Evolutionary conservation across 345 rosid genomes (phyloP).

Genomic region (Arabis alpina): DNA sequence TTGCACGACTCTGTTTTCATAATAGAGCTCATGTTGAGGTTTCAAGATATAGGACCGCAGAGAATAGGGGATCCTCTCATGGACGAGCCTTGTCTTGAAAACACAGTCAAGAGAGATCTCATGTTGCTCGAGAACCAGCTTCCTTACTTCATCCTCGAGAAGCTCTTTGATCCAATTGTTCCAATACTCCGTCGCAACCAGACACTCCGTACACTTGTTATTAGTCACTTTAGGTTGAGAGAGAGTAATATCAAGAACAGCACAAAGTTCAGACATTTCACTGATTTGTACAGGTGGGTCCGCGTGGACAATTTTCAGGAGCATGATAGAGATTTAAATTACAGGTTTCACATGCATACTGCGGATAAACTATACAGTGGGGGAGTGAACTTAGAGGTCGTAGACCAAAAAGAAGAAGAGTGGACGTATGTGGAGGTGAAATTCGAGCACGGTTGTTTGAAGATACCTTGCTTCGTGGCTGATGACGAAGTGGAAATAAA

Average conservation of each 20-base stretch:
- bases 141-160: conserved; percentile 28
- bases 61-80: background rate
- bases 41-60: background rate
- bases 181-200: background rate
- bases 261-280: background rate
- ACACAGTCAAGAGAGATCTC: background rate
- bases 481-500: background rate
- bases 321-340: background rate
- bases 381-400: conserved; percentile 6
- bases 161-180: conserved; percentile 1
- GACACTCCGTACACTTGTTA: background rate
- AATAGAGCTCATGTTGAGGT: conserved; percentile 5
- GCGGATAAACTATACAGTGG: conserved; percentile 7
- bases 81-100: background rate
- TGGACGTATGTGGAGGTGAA: background rate
- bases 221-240: background rate
- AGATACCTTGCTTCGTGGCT: conserved; percentile 3
- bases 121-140: conserved; percentile 32
- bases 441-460: background rate
- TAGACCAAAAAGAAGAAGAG: background rate
- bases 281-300: background rate
- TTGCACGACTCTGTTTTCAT: conserved; percentile 28
- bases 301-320: background rate
- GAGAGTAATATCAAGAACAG: background rate
- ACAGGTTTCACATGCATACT: background rate